Conservation (phyloP, 352 stramenopile species). For the Globisporangium radiosum region DNA sequence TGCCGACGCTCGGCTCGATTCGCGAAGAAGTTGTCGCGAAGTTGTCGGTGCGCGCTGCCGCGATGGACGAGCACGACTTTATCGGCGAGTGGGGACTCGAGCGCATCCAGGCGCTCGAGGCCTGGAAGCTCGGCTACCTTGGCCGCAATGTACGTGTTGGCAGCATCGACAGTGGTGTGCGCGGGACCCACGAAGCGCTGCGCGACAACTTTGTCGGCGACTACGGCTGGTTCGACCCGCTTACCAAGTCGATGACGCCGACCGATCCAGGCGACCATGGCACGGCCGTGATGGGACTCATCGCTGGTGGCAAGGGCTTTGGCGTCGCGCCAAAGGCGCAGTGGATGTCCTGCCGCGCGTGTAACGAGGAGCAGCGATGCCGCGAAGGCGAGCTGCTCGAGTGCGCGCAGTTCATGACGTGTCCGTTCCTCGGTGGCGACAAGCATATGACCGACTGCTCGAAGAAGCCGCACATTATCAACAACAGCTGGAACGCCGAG, state of each 20-base stretch:
- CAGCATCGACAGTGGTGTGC: slow-evolving; percentile 39
- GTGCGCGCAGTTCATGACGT: slow-evolving; percentile 43
- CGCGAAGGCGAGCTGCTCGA: slow-evolving; percentile 27
- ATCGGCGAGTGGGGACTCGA: slow-evolving; percentile 34
- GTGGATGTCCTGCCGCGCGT: slow-evolving; percentile 43
- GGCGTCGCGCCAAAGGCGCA: slow-evolving; percentile 27
- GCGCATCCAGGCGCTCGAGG: slow-evolving; percentile 26
- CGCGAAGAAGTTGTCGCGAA: slow-evolving; percentile 18
- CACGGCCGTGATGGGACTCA: slow-evolving; percentile 28
- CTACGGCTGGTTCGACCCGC: slow-evolving; percentile 46
- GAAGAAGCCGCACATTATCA: slow-evolving; percentile 51
- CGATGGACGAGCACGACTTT: slow-evolving; percentile 13
- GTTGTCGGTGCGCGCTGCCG: slow-evolving; percentile 11
- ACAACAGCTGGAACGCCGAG: slow-evolving; percentile 60
- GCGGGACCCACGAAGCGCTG: slow-evolving; percentile 26
- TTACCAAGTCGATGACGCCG: slow-evolving; percentile 22
- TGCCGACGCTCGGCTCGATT: slow-evolving; percentile 24
- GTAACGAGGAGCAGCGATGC: slow-evolving; percentile 20
- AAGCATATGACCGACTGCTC: slow-evolving; percentile 26
- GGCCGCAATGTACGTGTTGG: slow-evolving; percentile 35
- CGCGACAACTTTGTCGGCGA: slow-evolving; percentile 25
- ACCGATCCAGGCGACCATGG: slow-evolving; percentile 31
- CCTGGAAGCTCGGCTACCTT: slow-evolving; percentile 30
- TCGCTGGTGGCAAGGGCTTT: slow-evolving; percentile 19
- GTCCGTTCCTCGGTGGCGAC: slow-evolving; percentile 19